Percentiles rank a stretch among this genome's conserved stretches.
Evolutionary conservation across 164 flowering plant genomes (phyloP).

Genomic region (Vitis rotundifolia): DNA sequence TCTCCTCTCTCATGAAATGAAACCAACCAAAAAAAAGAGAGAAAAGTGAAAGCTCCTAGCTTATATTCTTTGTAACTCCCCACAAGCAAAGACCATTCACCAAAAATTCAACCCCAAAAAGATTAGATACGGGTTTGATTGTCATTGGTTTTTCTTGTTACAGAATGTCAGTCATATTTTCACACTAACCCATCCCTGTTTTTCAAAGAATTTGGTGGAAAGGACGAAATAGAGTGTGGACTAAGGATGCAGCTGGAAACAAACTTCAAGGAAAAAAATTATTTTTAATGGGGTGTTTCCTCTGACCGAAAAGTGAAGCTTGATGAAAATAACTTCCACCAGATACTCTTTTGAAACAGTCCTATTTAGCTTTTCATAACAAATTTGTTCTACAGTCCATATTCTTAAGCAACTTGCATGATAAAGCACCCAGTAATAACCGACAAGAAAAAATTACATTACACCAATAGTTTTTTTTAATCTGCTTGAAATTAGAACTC

Average conservation of each 20-base stretch:
- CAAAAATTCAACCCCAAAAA: constrained; percentile 18
- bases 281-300: too few relatives aligned
- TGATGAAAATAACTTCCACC: too few relatives aligned
- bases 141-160: neutral
- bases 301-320: too few relatives aligned
- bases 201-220: constrained; percentile 23
- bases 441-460: too few relatives aligned
- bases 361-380: too few relatives aligned
- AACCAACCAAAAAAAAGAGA: too few relatives aligned
- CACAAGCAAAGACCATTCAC: constrained; percentile 45
- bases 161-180: constrained; percentile 17
- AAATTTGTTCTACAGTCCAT: too few relatives aligned
- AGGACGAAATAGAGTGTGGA: neutral
- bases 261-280: constrained; percentile 2
- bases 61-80: constrained; percentile 42
- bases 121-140: constrained; percentile 15
- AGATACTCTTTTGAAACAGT: too few relatives aligned
- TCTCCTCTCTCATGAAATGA: constrained; percentile 17
- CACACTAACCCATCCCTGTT: constrained; percentile 19
- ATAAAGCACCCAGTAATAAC: too few relatives aligned
- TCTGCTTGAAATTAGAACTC: too few relatives aligned
- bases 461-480: too few relatives aligned
- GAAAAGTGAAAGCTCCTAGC: constrained; percentile 29
- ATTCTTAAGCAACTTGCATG: too few relatives aligned
- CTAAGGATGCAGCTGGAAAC: neutral